Conservation (phyloP, 192 early-diverging fungal genomes). For the Coemansia sp. region DNA sequence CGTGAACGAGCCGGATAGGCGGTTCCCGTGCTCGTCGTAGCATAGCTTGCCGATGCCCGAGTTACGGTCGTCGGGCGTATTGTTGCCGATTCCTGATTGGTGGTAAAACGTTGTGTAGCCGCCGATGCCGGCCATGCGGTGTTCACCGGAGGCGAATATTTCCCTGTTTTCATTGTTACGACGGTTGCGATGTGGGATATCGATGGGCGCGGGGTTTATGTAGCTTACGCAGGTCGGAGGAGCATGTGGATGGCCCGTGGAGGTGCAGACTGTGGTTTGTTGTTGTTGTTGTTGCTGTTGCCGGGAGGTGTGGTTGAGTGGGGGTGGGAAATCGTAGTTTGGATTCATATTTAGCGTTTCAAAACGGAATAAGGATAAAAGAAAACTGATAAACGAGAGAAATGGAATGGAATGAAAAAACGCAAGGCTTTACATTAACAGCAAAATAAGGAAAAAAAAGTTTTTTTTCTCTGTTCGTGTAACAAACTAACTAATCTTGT, state of each 20-base stretch:
- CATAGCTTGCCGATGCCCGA: conserved; percentile 35
- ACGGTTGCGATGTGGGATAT: conserved; percentile 14
- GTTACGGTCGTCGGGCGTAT: conserved; percentile 10
- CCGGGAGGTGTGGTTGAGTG: neutral
- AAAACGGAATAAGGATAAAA: too few species aligned
- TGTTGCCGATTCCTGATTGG: conserved; percentile 25
- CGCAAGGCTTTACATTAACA: too few species aligned
- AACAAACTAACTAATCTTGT: too few species aligned
- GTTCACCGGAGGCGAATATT: neutral
- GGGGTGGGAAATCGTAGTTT: neutral
- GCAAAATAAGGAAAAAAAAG: too few species aligned
- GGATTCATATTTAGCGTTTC: too few species aligned
- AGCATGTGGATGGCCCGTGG: neutral
- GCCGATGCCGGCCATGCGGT: conserved; percentile 16
- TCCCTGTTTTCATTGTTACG: too few species aligned
- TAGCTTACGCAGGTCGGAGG: conserved; percentile 2
- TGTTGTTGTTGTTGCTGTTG: neutral
- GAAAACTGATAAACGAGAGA: too few species aligned
- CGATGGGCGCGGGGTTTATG: neutral
- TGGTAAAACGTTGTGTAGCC: conserved; percentile 9
- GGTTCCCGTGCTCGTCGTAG: conserved; percentile 3
- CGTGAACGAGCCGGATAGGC: conserved; percentile 5
- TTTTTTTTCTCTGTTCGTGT: too few species aligned
- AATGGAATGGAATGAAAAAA: too few species aligned
- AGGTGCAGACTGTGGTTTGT: neutral